Evolutionary conservation across 2,329 filamentous ascomycete species (phyloP), one percentile per base, ranked within the genome.

Genomic region (Cadophora sp.): DNA sequence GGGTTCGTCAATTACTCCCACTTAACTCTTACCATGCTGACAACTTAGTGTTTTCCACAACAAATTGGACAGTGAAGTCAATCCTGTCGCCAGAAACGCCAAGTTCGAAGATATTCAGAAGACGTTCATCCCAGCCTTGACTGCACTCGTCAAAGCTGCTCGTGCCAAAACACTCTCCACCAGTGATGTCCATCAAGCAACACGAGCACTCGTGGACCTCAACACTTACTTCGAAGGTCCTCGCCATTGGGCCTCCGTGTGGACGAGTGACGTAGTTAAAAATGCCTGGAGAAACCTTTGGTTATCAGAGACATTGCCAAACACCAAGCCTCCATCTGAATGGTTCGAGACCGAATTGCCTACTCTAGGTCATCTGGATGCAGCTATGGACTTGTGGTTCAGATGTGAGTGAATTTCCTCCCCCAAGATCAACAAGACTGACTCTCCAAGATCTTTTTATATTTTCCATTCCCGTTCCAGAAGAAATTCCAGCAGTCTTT

Each of bases 51-150:
- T 62, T 13, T 62, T 62, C 47, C 59, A 62, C 58, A 83, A 84
- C 68, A 79, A 81, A 45, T 76, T 84, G 4, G 81, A 84, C 65
- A 80, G 81, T 0, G 81, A 84, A 70, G 81, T 85, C 11, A 80
- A 85, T 14, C 63, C 68, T 36, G 51, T 64, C 14, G 55, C 67
- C 22, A 45, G 50, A 36, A 48, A 68, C 55, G 47, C 64, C 5
- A 67, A 59, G 11, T 66, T 66, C 14, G 53, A 56, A 76, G 82
- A 85, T 64, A 82, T 88, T 69, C 79, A 83, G 59, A 78, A 77
- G 66, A 83, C 81, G n/a, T 87, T 87, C 73, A 80, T 87, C 50
- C 85, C 85, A 1, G 81, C 85, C 14, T 72, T 87, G 20, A 82
- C 79, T 33, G 78, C 80, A 9, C 76, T 85, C 50, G 83, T 87